Evolutionary conservation across 2,329 filamentous ascomycete genomes (phyloP).

Genomic region (Periconia digitata): DNA sequence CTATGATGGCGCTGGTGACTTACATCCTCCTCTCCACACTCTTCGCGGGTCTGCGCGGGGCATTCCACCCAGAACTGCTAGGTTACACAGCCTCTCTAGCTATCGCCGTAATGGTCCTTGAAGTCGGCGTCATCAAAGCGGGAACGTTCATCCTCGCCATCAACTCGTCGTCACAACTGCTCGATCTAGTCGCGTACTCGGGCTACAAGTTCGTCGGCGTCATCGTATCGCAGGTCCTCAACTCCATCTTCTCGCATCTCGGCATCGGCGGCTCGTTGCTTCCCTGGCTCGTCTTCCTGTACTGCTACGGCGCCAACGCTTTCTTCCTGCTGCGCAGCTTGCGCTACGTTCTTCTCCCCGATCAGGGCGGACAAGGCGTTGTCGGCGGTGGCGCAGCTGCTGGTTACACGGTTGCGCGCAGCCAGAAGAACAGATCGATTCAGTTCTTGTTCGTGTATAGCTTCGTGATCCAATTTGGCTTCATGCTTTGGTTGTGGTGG

Average conservation of each 20-base stretch:
- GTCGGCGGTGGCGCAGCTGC: slow-evolving; percentile 49
- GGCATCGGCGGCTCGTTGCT: slow-evolving; percentile 84
- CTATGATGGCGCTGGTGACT: slow-evolving; percentile 93
- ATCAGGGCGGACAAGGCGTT: slow-evolving; percentile 46
- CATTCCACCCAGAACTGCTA: slow-evolving; percentile 91
- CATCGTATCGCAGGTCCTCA: slow-evolving; percentile 80
- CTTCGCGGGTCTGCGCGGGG: slow-evolving; percentile 82
- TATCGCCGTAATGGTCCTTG: slow-evolving; percentile 78
- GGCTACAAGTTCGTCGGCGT: slow-evolving; percentile 99
- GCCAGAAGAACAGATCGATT: slow-evolving; percentile 56
- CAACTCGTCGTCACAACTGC: slow-evolving; percentile 87
- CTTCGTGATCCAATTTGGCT: slow-evolving; percentile 88
- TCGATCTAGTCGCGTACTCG: slow-evolving; percentile 93
- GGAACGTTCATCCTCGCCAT: slow-evolving; percentile 94
- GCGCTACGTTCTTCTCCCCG: slow-evolving; percentile 92
- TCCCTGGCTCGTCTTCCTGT: slow-evolving; percentile 85
- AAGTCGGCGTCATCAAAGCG: slow-evolving; percentile 87
- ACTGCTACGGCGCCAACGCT: slow-evolving; percentile 91
- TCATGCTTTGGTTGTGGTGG: slow-evolving; percentile 88
- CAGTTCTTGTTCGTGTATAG: slow-evolving; percentile 60
- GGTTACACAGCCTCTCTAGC: slow-evolving; percentile 86
- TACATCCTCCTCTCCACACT: slow-evolving; percentile 94
- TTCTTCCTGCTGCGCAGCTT: slow-evolving; percentile 93
- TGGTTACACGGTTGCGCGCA: slow-evolving; percentile 73
- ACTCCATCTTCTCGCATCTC: slow-evolving; percentile 64